Base-by-base conservation (phyloP, 2,329 filamentous ascomycete genomes). In the Ascochyta lentis region DNA sequence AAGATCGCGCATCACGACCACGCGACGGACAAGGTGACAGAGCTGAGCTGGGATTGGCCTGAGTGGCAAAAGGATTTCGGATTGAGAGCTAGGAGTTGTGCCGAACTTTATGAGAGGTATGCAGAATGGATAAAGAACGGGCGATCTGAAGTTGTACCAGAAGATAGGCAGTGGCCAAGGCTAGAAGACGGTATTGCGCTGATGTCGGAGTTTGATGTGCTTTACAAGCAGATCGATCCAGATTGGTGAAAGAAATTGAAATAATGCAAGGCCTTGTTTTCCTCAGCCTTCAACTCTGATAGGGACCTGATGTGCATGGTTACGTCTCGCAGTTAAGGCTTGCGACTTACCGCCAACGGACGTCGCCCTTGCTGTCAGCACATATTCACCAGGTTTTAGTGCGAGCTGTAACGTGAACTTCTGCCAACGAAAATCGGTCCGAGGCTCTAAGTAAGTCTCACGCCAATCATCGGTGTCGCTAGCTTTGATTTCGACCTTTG, bases 131-230 rank as follows among this genome's bases (percentile, higher is more conserved):
- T 59, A 33, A 66, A 58, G 58, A 39, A 48, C 45, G 65, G 60
- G 7, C 54, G 40, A 23, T 49, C 49, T 3, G 35, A 48, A 3
- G 0, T 8, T 6, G 40, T 61, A 8, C n/a, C 54, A 37, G 49
- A 54, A n/a, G 63, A 56, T 15, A 57, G 54, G 35, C 51, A 50
- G 41, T 76, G 74, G 58, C 66, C 75, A 5, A 76, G 74, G 0
- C 78, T 83, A 58, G 68, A 69, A 0, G 74, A 78, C 50, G 83
- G 81, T 0, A 61, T 81, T 3, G 67, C 67, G 59, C 73, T 83
- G n/a, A 81, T 83, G 66, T 70, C 76, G 64, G 76, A 83, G 70
- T 58, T 67, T 45, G 60, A 62, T 3, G 37, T 19, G 7, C 44
- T 66, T 13, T 64, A 61, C 24, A 57, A 44, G 44, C 51, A 58